Conservation (phyloP, 805 yeast genomes). For the Ascoidea asiatica region DNA sequence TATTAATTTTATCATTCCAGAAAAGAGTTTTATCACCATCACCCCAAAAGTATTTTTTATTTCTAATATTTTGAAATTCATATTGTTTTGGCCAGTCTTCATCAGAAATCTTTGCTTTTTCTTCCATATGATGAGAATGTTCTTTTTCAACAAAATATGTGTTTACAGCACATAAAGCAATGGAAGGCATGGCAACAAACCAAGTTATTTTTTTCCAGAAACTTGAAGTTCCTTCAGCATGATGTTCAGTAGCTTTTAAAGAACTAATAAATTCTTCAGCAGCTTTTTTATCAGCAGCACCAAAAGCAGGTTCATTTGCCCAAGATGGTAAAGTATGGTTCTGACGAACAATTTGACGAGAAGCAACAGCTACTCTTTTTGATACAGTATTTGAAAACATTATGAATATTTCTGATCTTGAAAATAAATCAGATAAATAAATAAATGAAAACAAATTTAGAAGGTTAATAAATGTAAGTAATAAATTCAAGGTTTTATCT, state of each 20-base stretch:
- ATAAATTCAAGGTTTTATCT: too few relatives aligned
- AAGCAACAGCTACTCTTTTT: constrained; percentile 2
- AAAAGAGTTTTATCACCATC: constrained; percentile 94
- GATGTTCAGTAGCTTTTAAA: constrained; percentile 56
- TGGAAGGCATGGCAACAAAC: constrained; percentile 73
- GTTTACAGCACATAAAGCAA: constrained; percentile 63
- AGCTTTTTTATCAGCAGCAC: constrained; percentile 38
- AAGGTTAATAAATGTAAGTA: too few relatives aligned
- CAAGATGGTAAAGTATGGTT: constrained; percentile 21
- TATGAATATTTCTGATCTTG: constrained; percentile 1
- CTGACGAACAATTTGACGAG: constrained; percentile 6
- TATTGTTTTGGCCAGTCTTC: constrained; percentile 89
- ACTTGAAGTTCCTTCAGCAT: constrained; percentile 61
- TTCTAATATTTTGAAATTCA: constrained; percentile 85
- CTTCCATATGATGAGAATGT: constrained; percentile 85
- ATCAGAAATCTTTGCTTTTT: constrained; percentile 54
- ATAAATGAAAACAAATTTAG: not conserved
- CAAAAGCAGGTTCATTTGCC: constrained; percentile 34
- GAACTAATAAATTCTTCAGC: constrained; percentile 58
- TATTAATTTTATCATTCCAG: constrained; percentile 91
- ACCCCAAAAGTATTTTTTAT: constrained; percentile 93
- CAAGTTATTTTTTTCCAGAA: constrained; percentile 81
- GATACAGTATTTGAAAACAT: constrained; percentile 5
- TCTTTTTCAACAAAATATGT: constrained; percentile 71
- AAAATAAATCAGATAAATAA: not conserved